These are phyloP conservation scores for Herpetospermum pedunculosum DNA, from an alignment of 306 rosid species.

Conservation along the genomic window DNA sequence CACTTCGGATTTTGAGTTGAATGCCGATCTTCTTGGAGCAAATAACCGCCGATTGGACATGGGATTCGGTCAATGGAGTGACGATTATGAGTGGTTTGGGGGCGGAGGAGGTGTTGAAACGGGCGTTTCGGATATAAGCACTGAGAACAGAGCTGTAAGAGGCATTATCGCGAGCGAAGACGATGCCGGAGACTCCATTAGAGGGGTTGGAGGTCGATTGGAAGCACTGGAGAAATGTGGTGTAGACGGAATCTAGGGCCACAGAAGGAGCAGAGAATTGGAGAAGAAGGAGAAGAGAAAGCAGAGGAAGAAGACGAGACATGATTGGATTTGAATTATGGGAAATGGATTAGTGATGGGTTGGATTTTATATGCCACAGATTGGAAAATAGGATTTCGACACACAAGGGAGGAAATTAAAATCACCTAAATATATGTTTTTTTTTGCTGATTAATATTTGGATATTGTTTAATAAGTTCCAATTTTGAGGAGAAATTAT, in stretches of 20 bases:
- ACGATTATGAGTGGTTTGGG: slow-evolving; percentile 53
- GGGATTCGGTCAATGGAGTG: slow-evolving; percentile 35
- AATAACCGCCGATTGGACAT: slow-evolving; percentile 43
- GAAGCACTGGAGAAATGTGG: slow-evolving; percentile 41
- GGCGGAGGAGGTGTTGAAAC: slow-evolving; percentile 59
- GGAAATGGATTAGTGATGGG: neutral
- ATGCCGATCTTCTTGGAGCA: slow-evolving; percentile 35
- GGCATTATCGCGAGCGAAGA: slow-evolving; percentile 26
- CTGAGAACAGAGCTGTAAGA: slow-evolving; percentile 47
- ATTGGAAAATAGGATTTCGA: too few relatives aligned
- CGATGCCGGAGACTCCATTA: slow-evolving; percentile 11
- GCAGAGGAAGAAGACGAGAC: neutral
- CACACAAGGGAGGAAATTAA: too few relatives aligned
- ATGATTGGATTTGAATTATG: too few relatives aligned
- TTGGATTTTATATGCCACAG: neutral
- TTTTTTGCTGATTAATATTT: too few relatives aligned
- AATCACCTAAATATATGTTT: too few relatives aligned
- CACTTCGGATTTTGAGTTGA: slow-evolving; percentile 59
- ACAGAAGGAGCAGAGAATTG: slow-evolving; percentile 16
- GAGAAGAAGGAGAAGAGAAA: slow-evolving; percentile 9
- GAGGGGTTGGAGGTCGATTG: slow-evolving; percentile 22
- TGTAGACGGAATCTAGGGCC: slow-evolving; percentile 26
- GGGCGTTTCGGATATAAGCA: slow-evolving; percentile 59
- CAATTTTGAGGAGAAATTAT: too few relatives aligned
- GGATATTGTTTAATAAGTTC: too few relatives aligned